phyloP scores from a whole-genome alignment of 2,329 filamentous ascomycete species.

The Fusarium udum region DNA sequence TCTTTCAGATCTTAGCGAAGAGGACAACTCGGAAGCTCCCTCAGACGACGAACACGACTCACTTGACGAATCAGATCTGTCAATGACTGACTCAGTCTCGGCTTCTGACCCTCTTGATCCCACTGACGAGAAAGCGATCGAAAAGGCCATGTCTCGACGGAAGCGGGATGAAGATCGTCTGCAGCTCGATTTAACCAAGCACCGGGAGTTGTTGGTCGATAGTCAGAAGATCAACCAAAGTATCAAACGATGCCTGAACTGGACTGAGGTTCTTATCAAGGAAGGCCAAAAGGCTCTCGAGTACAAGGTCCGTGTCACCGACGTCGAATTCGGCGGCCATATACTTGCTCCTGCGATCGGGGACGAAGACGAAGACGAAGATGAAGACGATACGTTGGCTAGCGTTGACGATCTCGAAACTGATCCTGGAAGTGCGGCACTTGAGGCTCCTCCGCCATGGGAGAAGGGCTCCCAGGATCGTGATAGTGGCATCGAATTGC shows the following conservation, averaged over 20 bases:
- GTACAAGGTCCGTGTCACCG: slow-evolving; percentile 80
- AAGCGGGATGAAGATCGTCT: slow-evolving; percentile 82
- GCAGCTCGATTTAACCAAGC: slow-evolving; percentile 85
- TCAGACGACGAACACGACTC: slow-evolving; percentile 57
- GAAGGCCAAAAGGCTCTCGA: slow-evolving; percentile 89
- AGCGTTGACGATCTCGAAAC: slow-evolving; percentile 25
- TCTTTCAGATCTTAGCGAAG: slow-evolving; percentile 60
- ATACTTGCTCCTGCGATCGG: slow-evolving; percentile 77
- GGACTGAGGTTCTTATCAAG: slow-evolving; percentile 89
- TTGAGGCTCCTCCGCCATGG: slow-evolving; percentile 46
- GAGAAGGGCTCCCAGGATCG: slow-evolving; percentile 57
- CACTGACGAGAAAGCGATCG: slow-evolving; percentile 44
- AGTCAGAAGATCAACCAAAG: slow-evolving; percentile 96
- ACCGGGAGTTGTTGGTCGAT: slow-evolving; percentile 87
- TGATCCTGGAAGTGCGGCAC: slow-evolving; percentile 31
- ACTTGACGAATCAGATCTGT: slow-evolving; percentile 62
- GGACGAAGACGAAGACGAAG: slow-evolving; percentile 50
- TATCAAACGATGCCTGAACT: slow-evolving; percentile 86
- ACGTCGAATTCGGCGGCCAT: slow-evolving; percentile 83
- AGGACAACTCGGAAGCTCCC: slow-evolving; percentile 46
- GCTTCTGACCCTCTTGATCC: slow-evolving; percentile 52
- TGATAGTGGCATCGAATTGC: slow-evolving; percentile 63
- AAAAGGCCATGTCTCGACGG: slow-evolving; percentile 56
- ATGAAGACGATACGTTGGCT: slow-evolving; percentile 39
- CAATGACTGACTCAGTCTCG: slow-evolving; percentile 51